phyloP scores from a whole-genome alignment of 768 basidiomycete species.

The Hygrophoropsis aurantiaca region DNA sequence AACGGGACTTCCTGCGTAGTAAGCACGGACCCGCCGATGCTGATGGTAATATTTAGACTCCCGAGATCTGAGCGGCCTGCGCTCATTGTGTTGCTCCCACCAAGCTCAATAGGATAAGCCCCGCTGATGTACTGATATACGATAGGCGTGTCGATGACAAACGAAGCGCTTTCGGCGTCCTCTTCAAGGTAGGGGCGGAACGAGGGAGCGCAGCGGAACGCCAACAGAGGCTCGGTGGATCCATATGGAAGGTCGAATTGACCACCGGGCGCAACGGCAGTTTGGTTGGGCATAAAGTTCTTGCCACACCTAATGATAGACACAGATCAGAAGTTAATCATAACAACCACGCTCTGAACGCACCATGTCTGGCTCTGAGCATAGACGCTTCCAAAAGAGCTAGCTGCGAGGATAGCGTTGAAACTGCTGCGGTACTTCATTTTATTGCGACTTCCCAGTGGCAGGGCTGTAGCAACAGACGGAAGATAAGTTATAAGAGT shows the following conservation, averaged over 20 bases:
- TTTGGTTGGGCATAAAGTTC: slow-evolving; percentile 42
- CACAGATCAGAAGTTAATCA: neutral
- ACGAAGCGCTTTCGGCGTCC: slow-evolving; percentile 24
- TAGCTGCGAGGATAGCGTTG: slow-evolving; percentile 10
- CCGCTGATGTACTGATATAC: slow-evolving; percentile 35
- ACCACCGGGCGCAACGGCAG: slow-evolving; percentile 45
- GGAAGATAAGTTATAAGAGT: too few species aligned
- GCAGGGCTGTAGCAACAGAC: too few species aligned
- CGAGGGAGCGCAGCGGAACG: slow-evolving; percentile 46
- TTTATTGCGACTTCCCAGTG: neutral
- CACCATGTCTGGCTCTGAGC: slow-evolving; percentile 27
- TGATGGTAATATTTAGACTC: slow-evolving; percentile 28
- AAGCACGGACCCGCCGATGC: slow-evolving; percentile 21
- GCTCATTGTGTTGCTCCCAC: neutral
- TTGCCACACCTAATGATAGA: slow-evolving; percentile 47
- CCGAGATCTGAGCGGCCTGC: slow-evolving; percentile 7
- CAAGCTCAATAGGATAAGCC: slow-evolving; percentile 25
- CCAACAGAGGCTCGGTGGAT: slow-evolving; percentile 39
- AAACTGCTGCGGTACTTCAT: slow-evolving; percentile 17
- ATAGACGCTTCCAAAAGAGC: slow-evolving; percentile 5
- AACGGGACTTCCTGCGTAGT: slow-evolving; percentile 32
- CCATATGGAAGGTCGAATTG: slow-evolving; percentile 38
- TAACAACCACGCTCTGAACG: neutral
- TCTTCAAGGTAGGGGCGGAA: slow-evolving; percentile 48
- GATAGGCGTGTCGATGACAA: slow-evolving; percentile 41